Conservation (phyloP, 176 grass and related monocot species). For the barley (Hordeum vulgare) region DNA sequence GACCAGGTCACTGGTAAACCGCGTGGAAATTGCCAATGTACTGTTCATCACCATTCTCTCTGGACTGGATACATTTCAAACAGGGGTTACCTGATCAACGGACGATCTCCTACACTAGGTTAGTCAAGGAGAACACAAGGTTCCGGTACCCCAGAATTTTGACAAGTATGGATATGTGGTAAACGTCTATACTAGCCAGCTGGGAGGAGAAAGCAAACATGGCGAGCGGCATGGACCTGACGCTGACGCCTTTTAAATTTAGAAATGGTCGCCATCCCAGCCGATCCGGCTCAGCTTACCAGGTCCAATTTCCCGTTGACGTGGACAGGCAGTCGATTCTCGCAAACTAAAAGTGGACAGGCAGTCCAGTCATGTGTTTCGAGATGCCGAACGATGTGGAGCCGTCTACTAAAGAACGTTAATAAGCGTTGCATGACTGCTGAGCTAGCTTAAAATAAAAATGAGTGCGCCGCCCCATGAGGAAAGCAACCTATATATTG, state of each 20-base stretch:
- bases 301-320: slow-evolving; percentile 24
- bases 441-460: background rate
- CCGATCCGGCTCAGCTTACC: slow-evolving; percentile 10
- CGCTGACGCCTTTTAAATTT: background rate
- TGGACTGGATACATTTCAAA: background rate
- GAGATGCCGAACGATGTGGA: background rate
- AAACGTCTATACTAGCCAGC: background rate
- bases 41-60: background rate
- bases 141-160: background rate
- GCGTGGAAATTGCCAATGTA: background rate
- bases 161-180: too few species aligned
- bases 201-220: background rate
- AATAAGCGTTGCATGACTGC: background rate
- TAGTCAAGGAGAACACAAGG: background rate
- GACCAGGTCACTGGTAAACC: background rate
- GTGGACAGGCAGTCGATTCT: background rate
- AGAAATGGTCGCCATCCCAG: slow-evolving; percentile 13
- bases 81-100: background rate
- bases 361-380: slow-evolving; percentile 20
- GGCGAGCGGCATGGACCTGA: background rate
- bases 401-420: background rate
- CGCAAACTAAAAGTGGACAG: background rate
- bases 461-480: too few species aligned
- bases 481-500: too few species aligned
- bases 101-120: background rate